Conservation (phyloP, 768 basidiomycete species). For the Kwoniella bestiolae region DNA sequence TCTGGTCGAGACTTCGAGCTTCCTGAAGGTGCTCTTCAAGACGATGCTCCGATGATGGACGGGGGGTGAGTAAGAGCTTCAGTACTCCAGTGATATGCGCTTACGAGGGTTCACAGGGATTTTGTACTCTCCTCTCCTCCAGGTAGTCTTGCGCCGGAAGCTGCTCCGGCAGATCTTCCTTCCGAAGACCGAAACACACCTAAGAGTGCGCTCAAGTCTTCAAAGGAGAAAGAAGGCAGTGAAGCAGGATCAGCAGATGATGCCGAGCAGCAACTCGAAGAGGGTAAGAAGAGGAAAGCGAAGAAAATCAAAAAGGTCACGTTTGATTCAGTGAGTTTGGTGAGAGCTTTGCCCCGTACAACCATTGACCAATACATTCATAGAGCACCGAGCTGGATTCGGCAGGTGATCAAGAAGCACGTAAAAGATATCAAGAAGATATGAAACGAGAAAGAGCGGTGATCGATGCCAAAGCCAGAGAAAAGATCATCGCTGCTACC, state of each 20-base stretch:
- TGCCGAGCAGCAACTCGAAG: constrained; percentile 13
- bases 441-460: constrained; percentile 26
- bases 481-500: constrained; percentile 12
- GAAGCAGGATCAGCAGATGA: constrained; percentile 3
- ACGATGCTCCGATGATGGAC: not conserved
- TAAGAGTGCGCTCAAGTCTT: not conserved
- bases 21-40: constrained; percentile 6
- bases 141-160: constrained; percentile 4
- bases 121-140: not conserved
- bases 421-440: constrained; percentile 17
- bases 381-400: constrained; percentile 27
- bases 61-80: not conserved
- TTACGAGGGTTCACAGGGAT: not conserved
- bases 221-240: not conserved
- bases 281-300: constrained; percentile 12
- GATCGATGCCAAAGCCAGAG: constrained; percentile 14
- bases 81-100: not conserved
- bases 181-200: not conserved
- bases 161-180: not conserved
- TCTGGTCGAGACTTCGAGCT: constrained; percentile 26
- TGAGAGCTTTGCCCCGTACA: no score
- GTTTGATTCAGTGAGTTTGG: constrained; percentile 24
- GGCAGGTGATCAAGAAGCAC: constrained; percentile 21
- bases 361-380: not conserved
- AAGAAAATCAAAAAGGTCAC: constrained; percentile 24